Evolutionary conservation across 441 rosid genomes (phyloP), one percentile per base, ranked within the genome.

Genomic region (Hura crepitans): DNA sequence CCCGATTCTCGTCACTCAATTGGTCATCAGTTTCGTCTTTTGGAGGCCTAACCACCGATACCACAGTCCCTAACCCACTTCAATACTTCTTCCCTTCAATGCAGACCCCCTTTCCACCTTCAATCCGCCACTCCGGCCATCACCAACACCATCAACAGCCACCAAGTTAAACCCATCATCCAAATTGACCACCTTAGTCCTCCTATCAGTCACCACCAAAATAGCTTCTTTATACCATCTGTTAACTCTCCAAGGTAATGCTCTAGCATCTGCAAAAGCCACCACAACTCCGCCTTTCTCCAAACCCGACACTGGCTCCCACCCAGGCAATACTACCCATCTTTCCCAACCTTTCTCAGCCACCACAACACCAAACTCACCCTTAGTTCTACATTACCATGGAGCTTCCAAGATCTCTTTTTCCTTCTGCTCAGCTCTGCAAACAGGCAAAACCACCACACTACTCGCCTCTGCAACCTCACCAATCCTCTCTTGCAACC

Each of bases 321-420:
- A 94, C 15, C 84, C 66, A 0, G 97, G 98, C 68, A 94, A 72
- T 27, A 87, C 97, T 72, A 86, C 92, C 98, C 98, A 93, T 74
- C 91, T 88, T 33, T 64, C 72, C 98, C 98, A 93, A 15, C 80
- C 93, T 73, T 85, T 88, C 73, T 91, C 97, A 0, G 93, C 85
- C 68, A 65, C 90, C 77, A 94, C 93, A 9, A 89, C 81, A 7
- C 92, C 86, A 58, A 94, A 94, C 31, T 85, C 92, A 25, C 96
- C 98, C 56, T 77, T 72, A 1, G 79, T 75, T 47, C 62, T 81
- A 30, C 82, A 77, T 61, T 80, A 81, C 78, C 78, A 80, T 2
- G 97, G 97, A 12, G 96, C 97, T 72, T 88, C 93, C 58, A 77
- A 62, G 33, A 94, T 33, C 81, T 73, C 88, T n/a, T 54, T 72